Evolutionary conservation across 2,329 filamentous ascomycete species (phyloP).

Genomic region (Alternaria triticimaculans): DNA sequence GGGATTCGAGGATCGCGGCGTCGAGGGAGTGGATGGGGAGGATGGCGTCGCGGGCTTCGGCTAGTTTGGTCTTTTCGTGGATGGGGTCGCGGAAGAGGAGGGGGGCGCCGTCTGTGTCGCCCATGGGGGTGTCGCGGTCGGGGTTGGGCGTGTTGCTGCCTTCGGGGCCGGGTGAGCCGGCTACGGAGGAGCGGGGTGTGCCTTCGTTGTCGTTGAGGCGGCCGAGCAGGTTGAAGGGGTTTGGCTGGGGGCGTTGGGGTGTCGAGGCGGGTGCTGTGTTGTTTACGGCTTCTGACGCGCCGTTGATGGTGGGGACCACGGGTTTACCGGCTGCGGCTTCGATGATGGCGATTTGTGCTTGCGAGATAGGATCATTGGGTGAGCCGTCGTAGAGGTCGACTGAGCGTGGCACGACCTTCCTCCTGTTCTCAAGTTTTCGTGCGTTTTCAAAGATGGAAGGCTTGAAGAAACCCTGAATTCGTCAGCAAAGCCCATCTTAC

Average conservation of each 20-base stretch:
- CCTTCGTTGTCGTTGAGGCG: constrained; percentile 72
- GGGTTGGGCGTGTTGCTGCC: constrained; percentile 75
- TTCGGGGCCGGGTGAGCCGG: constrained; percentile 86
- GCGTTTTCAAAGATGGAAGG: constrained; percentile 85
- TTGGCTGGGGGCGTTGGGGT: constrained; percentile 54
- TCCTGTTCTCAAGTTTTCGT: constrained; percentile 77
- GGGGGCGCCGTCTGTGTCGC: constrained; percentile 39
- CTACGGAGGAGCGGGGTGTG: constrained; percentile 84
- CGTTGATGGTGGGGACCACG: constrained; percentile 33
- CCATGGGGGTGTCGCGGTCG: constrained; percentile 55
- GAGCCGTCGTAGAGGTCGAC: constrained; percentile 94
- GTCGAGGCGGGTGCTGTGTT: constrained; percentile 58
- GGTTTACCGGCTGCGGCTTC: constrained; percentile 55
- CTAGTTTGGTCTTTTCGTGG: constrained; percentile 58
- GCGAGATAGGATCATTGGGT: constrained; percentile 87
- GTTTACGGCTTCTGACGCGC: constrained; percentile 43
- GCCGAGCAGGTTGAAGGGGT: constrained; percentile 72
- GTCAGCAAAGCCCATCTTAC: constrained; percentile 15
- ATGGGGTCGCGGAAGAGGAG: constrained; percentile 53
- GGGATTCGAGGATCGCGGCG: constrained; percentile 85
- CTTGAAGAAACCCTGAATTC: constrained; percentile 76
- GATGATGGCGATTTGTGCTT: constrained; percentile 76
- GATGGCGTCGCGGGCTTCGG: constrained; percentile 76
- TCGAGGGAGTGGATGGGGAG: constrained; percentile 86
- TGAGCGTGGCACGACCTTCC: constrained; percentile 83